phyloP scores from a whole-genome alignment of 495 filamentous ascomycete genomes.

The Hyaloscypha variabilis region DNA sequence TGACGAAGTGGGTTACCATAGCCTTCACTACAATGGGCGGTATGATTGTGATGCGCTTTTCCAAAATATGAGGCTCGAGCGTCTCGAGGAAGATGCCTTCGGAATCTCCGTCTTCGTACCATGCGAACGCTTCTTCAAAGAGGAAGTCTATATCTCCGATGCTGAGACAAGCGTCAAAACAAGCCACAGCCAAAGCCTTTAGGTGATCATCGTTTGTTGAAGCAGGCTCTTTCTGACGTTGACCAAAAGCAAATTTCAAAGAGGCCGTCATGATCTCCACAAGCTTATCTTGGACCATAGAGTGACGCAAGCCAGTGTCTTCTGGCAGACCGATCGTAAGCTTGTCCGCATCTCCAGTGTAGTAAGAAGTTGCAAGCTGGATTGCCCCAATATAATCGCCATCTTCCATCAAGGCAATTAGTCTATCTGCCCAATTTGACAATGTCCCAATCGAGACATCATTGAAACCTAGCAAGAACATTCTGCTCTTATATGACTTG shows the following conservation, averaged over 20 bases:
- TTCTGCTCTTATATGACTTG: constrained; percentile 88
- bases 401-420: constrained; percentile 94
- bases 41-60: constrained; percentile 71
- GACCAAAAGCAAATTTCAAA: constrained; percentile 82
- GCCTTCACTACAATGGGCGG: constrained; percentile 87
- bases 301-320: constrained; percentile 73
- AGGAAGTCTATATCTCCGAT: constrained; percentile 79
- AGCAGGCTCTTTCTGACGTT: constrained; percentile 51
- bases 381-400: constrained; percentile 94
- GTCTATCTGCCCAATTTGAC: constrained; percentile 97
- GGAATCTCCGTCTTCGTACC: constrained; percentile 77
- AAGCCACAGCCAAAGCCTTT: constrained; percentile 77
- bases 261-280: constrained; percentile 95
- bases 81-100: constrained; percentile 82
- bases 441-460: constrained; percentile 86
- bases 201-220: constrained; percentile 61
- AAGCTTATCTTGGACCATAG: constrained; percentile 84
- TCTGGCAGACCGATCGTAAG: constrained; percentile 92
- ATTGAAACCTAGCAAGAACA: constrained; percentile 89
- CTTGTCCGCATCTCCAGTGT: constrained; percentile 84
- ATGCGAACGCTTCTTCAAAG: constrained; percentile 87
- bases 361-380: constrained; percentile 86
- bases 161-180: constrained; percentile 78
- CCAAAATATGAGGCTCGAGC: constrained; percentile 82
- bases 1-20: constrained; percentile 78